Percentiles rank a stretch among this genome's conserved stretches.
Conservation (phyloP, 2,329 filamentous ascomycete species). For the Bipolaris victoriae region DNA sequence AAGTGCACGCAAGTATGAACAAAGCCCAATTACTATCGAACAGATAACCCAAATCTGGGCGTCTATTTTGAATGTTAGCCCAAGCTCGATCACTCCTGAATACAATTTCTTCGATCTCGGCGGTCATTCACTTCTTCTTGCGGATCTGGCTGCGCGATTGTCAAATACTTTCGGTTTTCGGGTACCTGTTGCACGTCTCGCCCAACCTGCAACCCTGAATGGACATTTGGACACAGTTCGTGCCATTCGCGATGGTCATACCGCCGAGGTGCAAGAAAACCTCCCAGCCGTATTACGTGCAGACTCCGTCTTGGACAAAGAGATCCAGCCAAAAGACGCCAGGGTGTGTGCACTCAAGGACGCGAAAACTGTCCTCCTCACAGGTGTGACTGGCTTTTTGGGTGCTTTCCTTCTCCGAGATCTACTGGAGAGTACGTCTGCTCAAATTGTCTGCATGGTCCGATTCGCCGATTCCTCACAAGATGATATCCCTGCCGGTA, state of each 20-base stretch:
- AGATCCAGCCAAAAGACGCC: conserved; percentile 65
- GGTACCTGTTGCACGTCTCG: conserved; percentile 72
- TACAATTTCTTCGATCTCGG: conserved; percentile 84
- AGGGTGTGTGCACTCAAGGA: conserved; percentile 66
- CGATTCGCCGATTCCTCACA: conserved; percentile 72
- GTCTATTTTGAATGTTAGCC: conserved; percentile 69
- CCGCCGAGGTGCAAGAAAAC: conserved; percentile 76
- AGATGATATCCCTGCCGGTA: conserved; percentile 68
- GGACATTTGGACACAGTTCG: conserved; percentile 76
- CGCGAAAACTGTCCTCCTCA: conserved; percentile 72
- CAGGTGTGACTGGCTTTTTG: conserved; percentile 77
- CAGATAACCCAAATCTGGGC: conserved; percentile 77
- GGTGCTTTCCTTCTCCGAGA: conserved; percentile 76
- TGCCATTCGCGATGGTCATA: conserved; percentile 72
- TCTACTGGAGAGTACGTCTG: conserved; percentile 70
- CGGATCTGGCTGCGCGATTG: conserved; percentile 73
- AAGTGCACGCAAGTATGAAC: conserved; percentile 57
- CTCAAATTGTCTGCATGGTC: conserved; percentile 74
- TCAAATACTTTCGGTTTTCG: conserved; percentile 74
- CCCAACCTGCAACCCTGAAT: conserved; percentile 72
- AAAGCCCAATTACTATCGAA: conserved; percentile 69
- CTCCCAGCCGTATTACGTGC: conserved; percentile 71
- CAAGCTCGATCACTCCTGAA: conserved; percentile 66
- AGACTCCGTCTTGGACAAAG: conserved; percentile 70
- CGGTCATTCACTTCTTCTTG: conserved; percentile 78